Evolutionary conservation across 2,329 filamentous ascomycete genomes (phyloP), one percentile per base, ranked within the genome.

Genomic region (Sporothrix curviconia): DNA sequence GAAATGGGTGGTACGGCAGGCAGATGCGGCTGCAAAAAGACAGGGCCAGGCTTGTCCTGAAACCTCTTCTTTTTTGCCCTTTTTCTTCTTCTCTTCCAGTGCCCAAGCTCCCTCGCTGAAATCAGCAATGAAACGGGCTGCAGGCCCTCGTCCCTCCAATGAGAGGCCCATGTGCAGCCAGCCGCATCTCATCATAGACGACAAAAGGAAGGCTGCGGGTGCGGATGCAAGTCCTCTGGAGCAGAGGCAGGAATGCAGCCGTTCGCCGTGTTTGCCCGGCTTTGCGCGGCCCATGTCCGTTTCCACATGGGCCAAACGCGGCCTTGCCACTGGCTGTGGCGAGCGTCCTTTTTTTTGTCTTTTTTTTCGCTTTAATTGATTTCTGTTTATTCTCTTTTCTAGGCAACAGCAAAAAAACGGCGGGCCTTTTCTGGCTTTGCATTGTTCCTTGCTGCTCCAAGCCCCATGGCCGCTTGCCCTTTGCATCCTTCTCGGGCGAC

Each of bases 321-420:
- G 15, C 55, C 17, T 34, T 57, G 56, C 19, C 56, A 57, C 56
- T 57, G 56, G 56, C 49, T 57, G 49, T 24, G 36, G 22, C 9
- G 11, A 12, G 49, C 39, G 47, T 30, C 22, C 14, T 46, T 39
- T 30, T 19, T 39, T n/a, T n/a, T n/a, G n/a, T n/a, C n/a, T n/a
- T n/a, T n/a, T n/a, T n/a, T n/a, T n/a, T n/a, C n/a, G n/a, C n/a
- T n/a, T n/a, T n/a, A n/a, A n/a, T 15, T 34, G 12, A n/a, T 25
- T 6, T 22, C 2, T 15, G 17, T 14, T 30, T 7, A 8, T 40
- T 15, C 7, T 9, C 11, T 17, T n/a, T 53, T n/a, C 22, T 17
- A 17, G 28, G 50, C 51, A 17, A n/a, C 15, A 30, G 36, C 5
- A 14, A 14, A 14, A 43, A 17, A 15, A 8, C 42, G 37, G 32